phyloP scores from a whole-genome alignment of 176 grass and related monocot genomes.

The Echinochloa phyllopogon region DNA sequence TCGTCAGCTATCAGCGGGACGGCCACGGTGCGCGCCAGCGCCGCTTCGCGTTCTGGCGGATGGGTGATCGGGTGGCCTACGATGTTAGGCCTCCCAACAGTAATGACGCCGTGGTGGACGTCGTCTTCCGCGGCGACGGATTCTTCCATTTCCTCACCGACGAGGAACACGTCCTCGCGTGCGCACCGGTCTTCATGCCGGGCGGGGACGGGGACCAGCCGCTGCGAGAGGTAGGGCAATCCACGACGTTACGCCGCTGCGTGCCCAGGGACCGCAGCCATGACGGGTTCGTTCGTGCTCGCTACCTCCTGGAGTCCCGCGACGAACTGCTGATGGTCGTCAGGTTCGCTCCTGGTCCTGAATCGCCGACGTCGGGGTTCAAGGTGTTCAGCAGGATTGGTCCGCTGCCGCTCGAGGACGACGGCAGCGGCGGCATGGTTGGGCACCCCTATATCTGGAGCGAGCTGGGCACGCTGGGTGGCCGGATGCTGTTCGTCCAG shows the following conservation, averaged over 20 bases:
- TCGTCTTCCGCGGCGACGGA: not conserved
- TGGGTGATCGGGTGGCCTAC: not conserved
- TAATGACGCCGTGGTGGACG: not conserved
- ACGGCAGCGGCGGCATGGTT: no score
- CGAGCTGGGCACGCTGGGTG: not conserved
- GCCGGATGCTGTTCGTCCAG: not conserved
- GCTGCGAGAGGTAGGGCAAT: no score
- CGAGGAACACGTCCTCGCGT: not conserved
- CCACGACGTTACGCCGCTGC: not conserved
- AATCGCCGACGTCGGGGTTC: not conserved
- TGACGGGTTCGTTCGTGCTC: not conserved
- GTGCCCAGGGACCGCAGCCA: not conserved
- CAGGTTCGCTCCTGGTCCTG: not conserved
- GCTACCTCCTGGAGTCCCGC: conserved; percentile 13
- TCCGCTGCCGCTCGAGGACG: no score
- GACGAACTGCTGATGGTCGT: not conserved
- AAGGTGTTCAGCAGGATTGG: not conserved
- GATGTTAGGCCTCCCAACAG: not conserved
- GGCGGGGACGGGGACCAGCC: not conserved
- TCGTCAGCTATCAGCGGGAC: not conserved
- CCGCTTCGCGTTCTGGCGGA: not conserved
- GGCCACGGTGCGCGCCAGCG: not conserved
- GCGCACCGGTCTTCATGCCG: not conserved
- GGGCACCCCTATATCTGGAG: not conserved
- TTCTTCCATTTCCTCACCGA: conserved; percentile 12